phyloP scores from a whole-genome alignment of 306 rosid species.

The Vachellia collinsii region DNA sequence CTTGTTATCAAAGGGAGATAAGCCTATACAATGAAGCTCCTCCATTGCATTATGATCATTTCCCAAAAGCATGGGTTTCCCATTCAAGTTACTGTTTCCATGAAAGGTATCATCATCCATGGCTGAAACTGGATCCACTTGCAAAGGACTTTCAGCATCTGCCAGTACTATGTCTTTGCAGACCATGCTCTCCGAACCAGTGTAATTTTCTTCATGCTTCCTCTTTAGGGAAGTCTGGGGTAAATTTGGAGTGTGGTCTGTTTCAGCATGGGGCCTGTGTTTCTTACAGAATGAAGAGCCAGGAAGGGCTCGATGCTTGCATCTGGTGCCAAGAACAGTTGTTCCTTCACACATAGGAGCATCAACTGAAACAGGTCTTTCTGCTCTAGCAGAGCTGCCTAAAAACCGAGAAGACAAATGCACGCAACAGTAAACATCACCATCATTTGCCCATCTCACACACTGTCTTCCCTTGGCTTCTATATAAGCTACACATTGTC shows the following conservation, averaged over 20 bases:
- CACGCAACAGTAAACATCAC: constrained; percentile 97
- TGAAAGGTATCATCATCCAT: constrained; percentile 47
- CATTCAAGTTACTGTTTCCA: constrained; percentile 45
- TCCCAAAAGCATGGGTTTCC: constrained; percentile 50
- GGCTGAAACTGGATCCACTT: constrained; percentile 58
- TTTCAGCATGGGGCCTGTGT: constrained; percentile 74
- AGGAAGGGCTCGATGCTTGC: constrained; percentile 89
- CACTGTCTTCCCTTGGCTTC: constrained; percentile 98
- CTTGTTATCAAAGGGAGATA: constrained; percentile 58
- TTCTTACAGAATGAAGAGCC: constrained; percentile 88
- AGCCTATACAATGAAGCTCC: constrained; percentile 68
- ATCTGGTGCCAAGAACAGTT: constrained; percentile 91
- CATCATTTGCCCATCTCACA: constrained; percentile 99
- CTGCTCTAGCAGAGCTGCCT: constrained; percentile 65
- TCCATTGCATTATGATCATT: constrained; percentile 50
- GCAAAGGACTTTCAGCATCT: constrained; percentile 61
- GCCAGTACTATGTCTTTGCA: constrained; percentile 60
- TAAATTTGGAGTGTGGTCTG: constrained; percentile 41
- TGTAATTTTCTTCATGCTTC: constrained; percentile 59
- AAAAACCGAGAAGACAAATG: constrained; percentile 90
- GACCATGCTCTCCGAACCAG: constrained; percentile 49
- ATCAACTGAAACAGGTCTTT: constrained; percentile 59
- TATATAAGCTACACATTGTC: constrained; percentile 85
- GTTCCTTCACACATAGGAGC: constrained; percentile 96
- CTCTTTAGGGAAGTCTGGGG: constrained; percentile 61